A percentile compares a stretch with the other conserved stretches of the same genome.
Evolutionary conservation across 2,329 filamentous ascomycete species (phyloP).

Genomic region (Colletotrichum shisoi): DNA sequence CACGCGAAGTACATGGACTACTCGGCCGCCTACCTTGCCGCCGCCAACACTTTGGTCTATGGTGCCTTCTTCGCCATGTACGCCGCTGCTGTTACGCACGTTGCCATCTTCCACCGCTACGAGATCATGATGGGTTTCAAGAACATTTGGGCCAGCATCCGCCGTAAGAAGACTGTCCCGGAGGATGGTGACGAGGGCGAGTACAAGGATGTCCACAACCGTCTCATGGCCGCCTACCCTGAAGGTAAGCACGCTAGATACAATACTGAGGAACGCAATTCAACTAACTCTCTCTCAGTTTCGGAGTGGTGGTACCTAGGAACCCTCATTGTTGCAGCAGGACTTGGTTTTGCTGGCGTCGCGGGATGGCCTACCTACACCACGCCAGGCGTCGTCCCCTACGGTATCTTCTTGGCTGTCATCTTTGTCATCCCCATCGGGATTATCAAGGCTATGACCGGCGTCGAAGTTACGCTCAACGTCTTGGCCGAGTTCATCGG

Average conservation of each 20-base stretch:
- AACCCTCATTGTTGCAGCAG: constrained; percentile 48
- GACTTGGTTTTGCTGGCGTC: constrained; percentile 50
- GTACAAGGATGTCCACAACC: constrained; percentile 48
- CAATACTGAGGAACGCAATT: accelerated
- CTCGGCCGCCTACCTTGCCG: constrained; percentile 42
- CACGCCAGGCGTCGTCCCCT: constrained; percentile 52
- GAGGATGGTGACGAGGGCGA: constrained; percentile 49
- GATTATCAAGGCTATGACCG: constrained; percentile 56
- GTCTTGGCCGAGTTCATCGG: constrained; percentile 59
- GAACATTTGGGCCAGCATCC: constrained; percentile 43
- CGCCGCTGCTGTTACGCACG: constrained; percentile 44
- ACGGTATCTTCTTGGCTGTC: constrained; percentile 52
- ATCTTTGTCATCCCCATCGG: constrained; percentile 57
- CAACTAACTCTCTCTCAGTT: constrained; percentile 39
- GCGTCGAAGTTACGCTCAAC: constrained; percentile 53
- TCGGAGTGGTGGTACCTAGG: constrained; percentile 56
- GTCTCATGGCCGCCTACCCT: constrained; percentile 46
- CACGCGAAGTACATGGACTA: constrained; percentile 48
- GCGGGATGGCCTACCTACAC: constrained; percentile 55
- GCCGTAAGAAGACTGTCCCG: constrained; percentile 41
- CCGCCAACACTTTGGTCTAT: constrained; percentile 46
- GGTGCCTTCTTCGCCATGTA: constrained; percentile 46
- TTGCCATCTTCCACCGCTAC: constrained; percentile 46
- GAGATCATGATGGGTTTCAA: constrained; percentile 45
- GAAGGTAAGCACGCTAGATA: constrained; percentile 39